These are phyloP conservation scores for Colletotrichum simmondsii DNA, from an alignment of 2,329 filamentous ascomycete species.

Conservation along the genomic window DNA sequence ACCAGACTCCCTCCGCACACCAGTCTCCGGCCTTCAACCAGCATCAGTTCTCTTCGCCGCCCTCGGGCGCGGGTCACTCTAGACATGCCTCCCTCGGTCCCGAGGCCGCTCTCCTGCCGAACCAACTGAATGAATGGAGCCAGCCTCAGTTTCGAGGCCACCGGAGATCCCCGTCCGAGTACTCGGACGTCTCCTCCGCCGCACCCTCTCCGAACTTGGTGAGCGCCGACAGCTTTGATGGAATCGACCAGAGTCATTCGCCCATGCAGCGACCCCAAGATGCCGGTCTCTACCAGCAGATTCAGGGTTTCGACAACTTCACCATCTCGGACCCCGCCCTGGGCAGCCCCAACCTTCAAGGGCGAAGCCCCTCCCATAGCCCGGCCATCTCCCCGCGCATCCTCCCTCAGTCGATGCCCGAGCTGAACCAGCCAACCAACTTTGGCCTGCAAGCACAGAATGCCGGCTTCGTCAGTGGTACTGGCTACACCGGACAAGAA, in stretches of 20 bases:
- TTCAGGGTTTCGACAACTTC: conserved; percentile 82
- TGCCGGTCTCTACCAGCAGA: conserved; percentile 78
- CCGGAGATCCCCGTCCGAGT: conserved; percentile 87
- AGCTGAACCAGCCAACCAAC: conserved; percentile 58
- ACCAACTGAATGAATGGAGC: conserved; percentile 64
- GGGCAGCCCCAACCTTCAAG: conserved; percentile 73
- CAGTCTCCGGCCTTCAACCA: conserved; percentile 69
- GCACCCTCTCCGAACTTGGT: conserved; percentile 85
- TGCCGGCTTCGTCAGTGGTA: conserved; percentile 48
- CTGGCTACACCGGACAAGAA: conserved; percentile 53
- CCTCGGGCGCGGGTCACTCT: conserved; percentile 57
- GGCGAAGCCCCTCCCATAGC: conserved; percentile 83
- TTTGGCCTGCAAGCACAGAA: conserved; percentile 57
- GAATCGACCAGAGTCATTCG: conserved; percentile 77
- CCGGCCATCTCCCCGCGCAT: conserved; percentile 74
- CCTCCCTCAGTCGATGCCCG: conserved; percentile 65
- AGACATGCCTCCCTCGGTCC: conserved; percentile 68
- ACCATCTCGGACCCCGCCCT: conserved; percentile 79
- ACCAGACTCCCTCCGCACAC: conserved; percentile 58
- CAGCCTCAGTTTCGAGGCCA: conserved; percentile 80
- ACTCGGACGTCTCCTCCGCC: conserved; percentile 88
- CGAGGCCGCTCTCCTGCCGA: conserved; percentile 65
- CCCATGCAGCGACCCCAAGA: conserved; percentile 84
- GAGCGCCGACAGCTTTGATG: conserved; percentile 83
- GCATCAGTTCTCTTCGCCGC: conserved; percentile 64